These are phyloP conservation scores for Colletotrichum paranaense DNA, from an alignment of 2,329 filamentous ascomycete species.

Conservation along the genomic window DNA sequence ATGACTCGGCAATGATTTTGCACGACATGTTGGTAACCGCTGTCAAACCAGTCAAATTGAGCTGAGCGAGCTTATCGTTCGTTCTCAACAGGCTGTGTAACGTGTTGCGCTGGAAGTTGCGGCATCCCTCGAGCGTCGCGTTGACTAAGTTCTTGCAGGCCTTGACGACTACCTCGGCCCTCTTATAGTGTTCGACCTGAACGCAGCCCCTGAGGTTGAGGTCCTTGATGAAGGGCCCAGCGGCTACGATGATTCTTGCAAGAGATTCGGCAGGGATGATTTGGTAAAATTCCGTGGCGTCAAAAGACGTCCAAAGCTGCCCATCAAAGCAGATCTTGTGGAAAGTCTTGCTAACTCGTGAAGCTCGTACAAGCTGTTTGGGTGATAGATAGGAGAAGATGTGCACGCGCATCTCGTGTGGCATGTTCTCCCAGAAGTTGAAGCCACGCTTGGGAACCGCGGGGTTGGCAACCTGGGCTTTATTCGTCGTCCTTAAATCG, in stretches of 20 bases:
- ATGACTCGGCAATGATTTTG: slow-evolving; percentile 85
- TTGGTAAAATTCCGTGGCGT: slow-evolving; percentile 87
- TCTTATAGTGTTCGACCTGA: slow-evolving; percentile 86
- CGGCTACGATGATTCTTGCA: slow-evolving; percentile 84
- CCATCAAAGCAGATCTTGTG: slow-evolving; percentile 91
- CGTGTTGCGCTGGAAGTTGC: slow-evolving; percentile 82
- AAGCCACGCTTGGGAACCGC: slow-evolving; percentile 43
- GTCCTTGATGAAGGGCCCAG: slow-evolving; percentile 90
- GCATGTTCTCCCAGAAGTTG: slow-evolving; percentile 85
- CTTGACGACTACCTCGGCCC: slow-evolving; percentile 80
- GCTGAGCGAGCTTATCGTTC: slow-evolving; percentile 81
- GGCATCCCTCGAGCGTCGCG: slow-evolving; percentile 89
- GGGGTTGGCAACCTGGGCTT: slow-evolving; percentile 28
- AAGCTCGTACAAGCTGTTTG: slow-evolving; percentile 83
- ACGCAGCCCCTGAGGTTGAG: slow-evolving; percentile 92
- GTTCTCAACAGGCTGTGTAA: slow-evolving; percentile 80
- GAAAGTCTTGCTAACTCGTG: slow-evolving; percentile 82
- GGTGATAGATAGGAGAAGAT: slow-evolving; percentile 82
- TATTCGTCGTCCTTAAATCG: slow-evolving; percentile 55
- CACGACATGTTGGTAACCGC: slow-evolving; percentile 86
- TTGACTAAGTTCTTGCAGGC: slow-evolving; percentile 89
- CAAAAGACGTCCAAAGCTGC: slow-evolving; percentile 88
- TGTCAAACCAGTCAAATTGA: slow-evolving; percentile 86
- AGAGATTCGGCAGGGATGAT: slow-evolving; percentile 87
- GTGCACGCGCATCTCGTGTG: slow-evolving; percentile 82